Evolutionary conservation across 2,329 filamentous ascomycete species (phyloP).

Genomic region (Claviceps arundinis): DNA sequence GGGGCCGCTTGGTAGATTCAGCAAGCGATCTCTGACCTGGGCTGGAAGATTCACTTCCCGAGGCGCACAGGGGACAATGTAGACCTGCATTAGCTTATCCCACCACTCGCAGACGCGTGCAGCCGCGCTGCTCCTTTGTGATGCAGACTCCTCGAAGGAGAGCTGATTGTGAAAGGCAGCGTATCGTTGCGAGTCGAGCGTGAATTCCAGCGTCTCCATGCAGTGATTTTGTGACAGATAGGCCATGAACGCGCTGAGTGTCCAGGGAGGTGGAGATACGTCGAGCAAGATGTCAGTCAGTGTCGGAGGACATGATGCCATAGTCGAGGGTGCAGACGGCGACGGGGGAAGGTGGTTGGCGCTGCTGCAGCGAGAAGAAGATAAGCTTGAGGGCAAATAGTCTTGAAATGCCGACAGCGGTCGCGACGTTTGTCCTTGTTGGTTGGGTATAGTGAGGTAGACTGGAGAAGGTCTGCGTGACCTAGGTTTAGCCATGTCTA

Average conservation of each 20-base stretch:
- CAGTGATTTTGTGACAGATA: conserved; percentile 96
- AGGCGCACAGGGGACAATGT: conserved; percentile 74
- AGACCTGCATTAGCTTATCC: conserved; percentile 78
- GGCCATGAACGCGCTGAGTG: conserved; percentile 84
- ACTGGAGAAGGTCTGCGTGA: conserved; percentile 30
- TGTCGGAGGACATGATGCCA: conserved; percentile 41
- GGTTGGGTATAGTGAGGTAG: conserved; percentile 25
- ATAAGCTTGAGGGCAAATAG: conserved; percentile 26
- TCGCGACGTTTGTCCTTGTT: conserved; percentile 29
- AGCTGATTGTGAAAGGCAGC: conserved; percentile 41
- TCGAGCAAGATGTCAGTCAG: conserved; percentile 82
- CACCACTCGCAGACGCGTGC: conserved; percentile 67
- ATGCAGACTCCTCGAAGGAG: conserved; percentile 23
- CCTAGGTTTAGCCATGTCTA: conserved; percentile 23
- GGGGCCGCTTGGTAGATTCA: conserved; percentile 41
- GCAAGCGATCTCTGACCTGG: conserved; percentile 67
- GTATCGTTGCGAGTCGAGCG: conserved; percentile 84
- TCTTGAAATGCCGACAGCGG: conserved; percentile 32
- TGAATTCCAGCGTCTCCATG: conserved; percentile 91
- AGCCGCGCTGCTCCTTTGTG: conserved; percentile 27
- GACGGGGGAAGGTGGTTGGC: conserved; percentile 31
- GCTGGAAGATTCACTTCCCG: conserved; percentile 85
- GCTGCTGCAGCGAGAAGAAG: conserved; percentile 36
- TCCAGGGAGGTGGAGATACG: conserved; percentile 76
- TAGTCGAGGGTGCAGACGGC: conserved; percentile 18